Percentiles rank a stretch among this genome's conserved stretches.
These are phyloP conservation scores for Lecanicillium sp. DNA, from an alignment of 2,329 filamentous ascomycete genomes.

Conservation along the genomic window DNA sequence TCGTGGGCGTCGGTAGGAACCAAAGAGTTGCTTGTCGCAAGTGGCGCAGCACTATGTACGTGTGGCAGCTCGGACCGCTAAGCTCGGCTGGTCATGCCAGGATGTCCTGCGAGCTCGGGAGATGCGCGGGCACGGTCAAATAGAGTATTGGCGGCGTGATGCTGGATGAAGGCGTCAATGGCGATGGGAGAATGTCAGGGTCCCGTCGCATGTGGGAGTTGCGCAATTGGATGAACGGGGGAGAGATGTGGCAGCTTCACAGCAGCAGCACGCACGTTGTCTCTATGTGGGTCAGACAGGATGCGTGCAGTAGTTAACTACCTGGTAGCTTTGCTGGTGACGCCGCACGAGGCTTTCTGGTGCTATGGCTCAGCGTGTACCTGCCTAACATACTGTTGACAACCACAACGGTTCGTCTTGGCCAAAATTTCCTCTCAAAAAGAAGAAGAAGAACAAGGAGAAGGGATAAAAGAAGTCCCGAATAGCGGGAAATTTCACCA, in stretches of 20 bases:
- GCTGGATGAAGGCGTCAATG: background rate
- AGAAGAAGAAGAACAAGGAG: too few relatives aligned
- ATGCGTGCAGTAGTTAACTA: too few relatives aligned
- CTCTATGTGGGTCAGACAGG: constrained; percentile 5
- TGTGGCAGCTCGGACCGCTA: constrained; percentile 1
- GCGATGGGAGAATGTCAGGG: background rate
- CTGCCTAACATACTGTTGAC: too few relatives aligned
- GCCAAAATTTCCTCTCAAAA: too few relatives aligned
- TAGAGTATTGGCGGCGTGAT: background rate
- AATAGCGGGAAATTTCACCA: too few relatives aligned
- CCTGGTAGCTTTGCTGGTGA: too few relatives aligned
- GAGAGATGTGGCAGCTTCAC: constrained; percentile 11
- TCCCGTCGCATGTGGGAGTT: background rate
- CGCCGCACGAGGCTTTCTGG: too few relatives aligned
- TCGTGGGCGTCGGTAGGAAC: constrained; percentile 8
- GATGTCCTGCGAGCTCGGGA: background rate
- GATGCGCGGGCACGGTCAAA: background rate
- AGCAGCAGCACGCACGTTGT: constrained; percentile 5
- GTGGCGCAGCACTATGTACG: background rate
- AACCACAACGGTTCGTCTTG: too few relatives aligned
- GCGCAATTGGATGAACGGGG: background rate
- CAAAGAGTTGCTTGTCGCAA: background rate
- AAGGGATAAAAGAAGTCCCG: too few relatives aligned
- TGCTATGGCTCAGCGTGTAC: too few relatives aligned
- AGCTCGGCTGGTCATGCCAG: constrained; percentile 3